Base-by-base conservation (phyloP, 129 eudicot genomes). In the Flaveria robusta region DNA sequence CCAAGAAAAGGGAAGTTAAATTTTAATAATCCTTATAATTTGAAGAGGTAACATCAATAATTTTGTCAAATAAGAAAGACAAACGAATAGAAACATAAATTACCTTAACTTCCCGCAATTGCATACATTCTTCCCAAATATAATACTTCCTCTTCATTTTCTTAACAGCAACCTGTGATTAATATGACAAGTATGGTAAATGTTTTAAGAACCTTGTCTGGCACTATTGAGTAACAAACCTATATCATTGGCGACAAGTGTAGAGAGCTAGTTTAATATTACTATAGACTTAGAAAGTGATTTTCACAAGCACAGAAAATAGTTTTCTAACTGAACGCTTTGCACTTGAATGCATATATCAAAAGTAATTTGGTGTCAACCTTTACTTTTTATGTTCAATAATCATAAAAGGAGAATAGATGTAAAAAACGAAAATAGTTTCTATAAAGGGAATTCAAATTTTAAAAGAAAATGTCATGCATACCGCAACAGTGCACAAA, bases 41-140 rank as follows among this genome's bases (percentile, higher is more conserved):
- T 23, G 5, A 56, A 62, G 20, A 65, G 78, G 42, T 43, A 43
- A 71, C 34, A 77, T 41, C 51, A 23, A 19, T n/a, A 16, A n/a
- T 23, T 18, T 2, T 27, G 49, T 68, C 69, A 68, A 47, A 24
- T 55, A 60, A 49, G 51, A 64, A 46, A 34, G 24, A 52, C 18
- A 19, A 43, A 77, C 3, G 10, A 46, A 62, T 3, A 58, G 37
- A 27, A 81, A 68, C 59, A 31, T 42, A 1, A 56, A 81, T 72
- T 83, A 91, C 99, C 99, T 91, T 94, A 58, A 94, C 97, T 91
- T 94, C 99, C 31, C 97, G 83, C 74, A 94, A 84, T 70, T 89
- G 89, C 51, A 89, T 55, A 75, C 99, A 94, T 49, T 94, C 99
- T 65, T 89, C 96, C 99, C 99, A 94, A 76, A 37, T 81, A 70